These are phyloP conservation scores for Russula sp. DNA, from an alignment of 768 basidiomycete species.

Conservation along the genomic window DNA sequence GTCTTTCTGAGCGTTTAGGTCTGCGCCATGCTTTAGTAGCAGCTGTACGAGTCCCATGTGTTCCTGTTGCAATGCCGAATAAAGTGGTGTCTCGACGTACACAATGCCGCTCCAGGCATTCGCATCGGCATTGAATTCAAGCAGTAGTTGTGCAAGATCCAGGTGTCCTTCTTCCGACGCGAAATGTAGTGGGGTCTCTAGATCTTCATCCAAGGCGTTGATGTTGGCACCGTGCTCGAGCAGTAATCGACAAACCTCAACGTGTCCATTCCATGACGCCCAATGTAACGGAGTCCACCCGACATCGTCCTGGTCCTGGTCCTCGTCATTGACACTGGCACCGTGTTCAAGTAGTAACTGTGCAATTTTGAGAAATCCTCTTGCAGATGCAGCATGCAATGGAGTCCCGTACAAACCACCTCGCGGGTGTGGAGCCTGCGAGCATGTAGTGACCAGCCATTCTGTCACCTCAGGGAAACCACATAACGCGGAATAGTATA, in stretches of 20 bases:
- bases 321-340: not conserved
- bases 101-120: too few relatives aligned
- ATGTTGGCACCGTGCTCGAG: not conserved
- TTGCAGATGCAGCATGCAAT: not conserved
- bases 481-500: not conserved
- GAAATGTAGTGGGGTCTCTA: not conserved
- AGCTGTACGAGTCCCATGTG: not conserved
- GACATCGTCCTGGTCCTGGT: too few relatives aligned
- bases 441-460: not conserved
- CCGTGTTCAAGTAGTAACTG: too few relatives aligned
- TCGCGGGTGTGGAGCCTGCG: not conserved
- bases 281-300: not conserved
- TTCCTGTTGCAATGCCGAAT: not conserved
- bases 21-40: not conserved
- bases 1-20: not conserved
- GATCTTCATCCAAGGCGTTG: not conserved
- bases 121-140: not conserved
- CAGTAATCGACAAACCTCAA: not conserved
- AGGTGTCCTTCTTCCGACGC: not conserved
- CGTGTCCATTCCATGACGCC: not conserved
- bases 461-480: not conserved
- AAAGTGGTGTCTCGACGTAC: not conserved
- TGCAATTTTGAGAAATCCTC: not conserved
- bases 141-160: not conserved
- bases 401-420: not conserved